Conservation (phyloP, 306 rosid species). For the Gastrolobium villosum region DNA sequence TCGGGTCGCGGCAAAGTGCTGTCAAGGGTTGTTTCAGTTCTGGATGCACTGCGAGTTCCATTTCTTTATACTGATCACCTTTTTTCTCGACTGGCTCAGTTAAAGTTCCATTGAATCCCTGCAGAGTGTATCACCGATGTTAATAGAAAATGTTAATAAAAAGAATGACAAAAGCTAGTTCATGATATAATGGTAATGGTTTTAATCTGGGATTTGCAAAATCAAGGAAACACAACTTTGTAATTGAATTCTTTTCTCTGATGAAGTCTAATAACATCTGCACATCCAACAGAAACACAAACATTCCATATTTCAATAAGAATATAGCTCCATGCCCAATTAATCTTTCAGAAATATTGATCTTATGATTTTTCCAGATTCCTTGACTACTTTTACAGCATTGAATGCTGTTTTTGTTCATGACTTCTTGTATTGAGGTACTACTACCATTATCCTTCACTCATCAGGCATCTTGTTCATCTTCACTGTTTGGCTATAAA, state of each 20-base stretch:
- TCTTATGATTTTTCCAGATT: background rate
- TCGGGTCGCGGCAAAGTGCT: conserved; percentile 74
- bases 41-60: conserved; percentile 90
- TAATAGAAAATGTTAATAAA: conserved; percentile 30
- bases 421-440: conserved; percentile 4
- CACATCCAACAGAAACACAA: background rate
- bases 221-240: conserved; percentile 23
- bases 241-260: conserved; percentile 27
- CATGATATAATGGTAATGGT: conserved; percentile 20
- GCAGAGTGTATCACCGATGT: conserved; percentile 45
- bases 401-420: conserved; percentile 3
- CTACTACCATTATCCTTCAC: background rate
- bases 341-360: conserved; percentile 9
- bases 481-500: background rate
- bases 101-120: conserved; percentile 96
- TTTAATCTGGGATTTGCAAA: conserved; percentile 8
- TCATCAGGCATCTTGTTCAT: background rate
- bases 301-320: background rate
- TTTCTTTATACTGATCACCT: conserved; percentile 91
- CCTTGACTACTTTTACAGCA: background rate
- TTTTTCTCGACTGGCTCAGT: conserved; percentile 90
- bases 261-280: background rate
- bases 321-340: conserved; percentile 6
- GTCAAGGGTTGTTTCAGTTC: conserved; percentile 71
- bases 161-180: conserved; percentile 19